These are phyloP conservation scores for Fraxinus anomala DNA, from an alignment of 257 asterid species.

Conservation along the genomic window DNA sequence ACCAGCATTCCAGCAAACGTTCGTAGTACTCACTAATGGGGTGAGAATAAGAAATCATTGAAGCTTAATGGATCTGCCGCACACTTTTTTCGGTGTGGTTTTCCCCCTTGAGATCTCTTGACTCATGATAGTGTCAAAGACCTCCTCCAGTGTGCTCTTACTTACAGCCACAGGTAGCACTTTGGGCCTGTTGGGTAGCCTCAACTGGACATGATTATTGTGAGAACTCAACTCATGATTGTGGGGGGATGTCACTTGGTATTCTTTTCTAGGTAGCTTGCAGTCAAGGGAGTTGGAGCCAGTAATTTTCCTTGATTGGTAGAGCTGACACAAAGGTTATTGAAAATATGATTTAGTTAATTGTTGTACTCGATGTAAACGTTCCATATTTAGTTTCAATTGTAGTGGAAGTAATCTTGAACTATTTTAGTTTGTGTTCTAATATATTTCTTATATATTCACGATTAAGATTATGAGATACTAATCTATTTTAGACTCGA, in stretches of 20 bases:
- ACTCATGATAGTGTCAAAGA: not conserved
- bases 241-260: not conserved
- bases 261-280: constrained; percentile 28
- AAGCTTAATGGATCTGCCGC: constrained; percentile 17
- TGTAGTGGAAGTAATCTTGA: not conserved
- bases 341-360: not conserved
- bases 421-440: not conserved
- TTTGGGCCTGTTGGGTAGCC: not conserved
- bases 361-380: not conserved
- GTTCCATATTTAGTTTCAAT: not conserved
- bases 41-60: constrained; percentile 14
- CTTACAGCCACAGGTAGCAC: constrained; percentile 20
- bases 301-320: constrained; percentile 15
- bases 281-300: constrained; percentile 31
- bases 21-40: constrained; percentile 8
- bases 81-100: constrained; percentile 18
- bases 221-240: constrained; percentile 1
- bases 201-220: not conserved
- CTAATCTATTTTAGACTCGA: not conserved
- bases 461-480: not conserved
- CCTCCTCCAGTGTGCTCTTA: constrained; percentile 16
- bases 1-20: constrained; percentile 20
- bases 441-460: not conserved
- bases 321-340: not conserved
- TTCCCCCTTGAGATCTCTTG: constrained; percentile 11